Conservation (phyloP, 2,329 filamentous ascomycete species). For the Epichloe scottii region DNA sequence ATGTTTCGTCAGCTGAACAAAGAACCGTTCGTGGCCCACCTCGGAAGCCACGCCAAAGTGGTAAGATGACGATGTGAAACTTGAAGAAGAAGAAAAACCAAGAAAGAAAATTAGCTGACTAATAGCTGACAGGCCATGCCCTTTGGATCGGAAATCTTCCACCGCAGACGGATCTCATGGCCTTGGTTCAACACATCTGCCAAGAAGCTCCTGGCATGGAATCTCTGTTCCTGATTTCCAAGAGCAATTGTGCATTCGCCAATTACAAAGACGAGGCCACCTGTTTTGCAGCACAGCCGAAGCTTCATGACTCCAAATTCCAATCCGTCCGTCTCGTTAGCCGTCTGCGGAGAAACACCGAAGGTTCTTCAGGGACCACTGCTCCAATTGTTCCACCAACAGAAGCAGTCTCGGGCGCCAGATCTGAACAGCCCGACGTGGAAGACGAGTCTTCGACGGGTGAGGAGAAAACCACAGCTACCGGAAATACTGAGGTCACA, state of each 20-base stretch:
- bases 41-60: conserved; percentile 42
- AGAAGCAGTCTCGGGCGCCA: conserved; percentile 8
- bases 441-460: background rate
- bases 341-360: conserved; percentile 52
- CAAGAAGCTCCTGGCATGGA: conserved; percentile 67
- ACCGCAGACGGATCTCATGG: conserved; percentile 67
- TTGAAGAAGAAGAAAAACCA: background rate
- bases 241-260: conserved; percentile 94
- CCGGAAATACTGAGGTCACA: background rate
- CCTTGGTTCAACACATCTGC: conserved; percentile 83
- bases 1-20: conserved; percentile 8
- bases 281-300: conserved; percentile 64
- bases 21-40: conserved; percentile 22
- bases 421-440: background rate
- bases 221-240: conserved; percentile 86
- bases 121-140: conserved; percentile 51
- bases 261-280: conserved; percentile 77
- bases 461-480: conserved; percentile 6
- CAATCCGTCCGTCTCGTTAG: conserved; percentile 78
- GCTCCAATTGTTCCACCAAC: conserved; percentile 44
- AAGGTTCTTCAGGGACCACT: conserved; percentile 32
- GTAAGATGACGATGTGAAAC: conserved; percentile 29
- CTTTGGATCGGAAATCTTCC: conserved; percentile 95
- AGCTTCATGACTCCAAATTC: conserved; percentile 85
- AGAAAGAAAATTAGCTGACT: background rate